phyloP scores from a whole-genome alignment of 768 basidiomycete genomes.

The Lactarius hengduanensis region DNA sequence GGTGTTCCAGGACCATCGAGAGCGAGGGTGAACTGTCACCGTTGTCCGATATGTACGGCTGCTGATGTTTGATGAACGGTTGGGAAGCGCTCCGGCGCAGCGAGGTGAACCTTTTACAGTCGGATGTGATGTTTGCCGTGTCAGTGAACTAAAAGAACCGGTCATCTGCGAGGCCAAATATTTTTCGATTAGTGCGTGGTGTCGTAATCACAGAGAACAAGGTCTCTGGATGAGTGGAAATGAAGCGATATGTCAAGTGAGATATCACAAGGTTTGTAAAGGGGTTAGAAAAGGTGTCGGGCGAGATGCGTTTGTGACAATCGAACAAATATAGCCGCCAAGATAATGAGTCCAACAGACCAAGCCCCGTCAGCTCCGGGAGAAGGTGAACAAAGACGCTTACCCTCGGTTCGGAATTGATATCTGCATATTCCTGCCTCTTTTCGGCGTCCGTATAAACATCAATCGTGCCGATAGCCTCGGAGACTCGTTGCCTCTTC shows the following conservation, averaged over 20 bases:
- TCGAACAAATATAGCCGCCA: not conserved
- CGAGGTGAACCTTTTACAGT: slow-evolving; percentile 46
- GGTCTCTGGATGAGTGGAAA: slow-evolving; percentile 50
- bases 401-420: slow-evolving; percentile 26
- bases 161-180: slow-evolving; percentile 58
- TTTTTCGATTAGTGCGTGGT: slow-evolving; percentile 61
- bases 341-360: not conserved
- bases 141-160: slow-evolving; percentile 54
- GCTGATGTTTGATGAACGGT: slow-evolving; percentile 46
- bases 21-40: slow-evolving; percentile 53
- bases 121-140: slow-evolving; percentile 34
- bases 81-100: slow-evolving; percentile 51
- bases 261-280: not conserved
- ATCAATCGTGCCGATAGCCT: slow-evolving; percentile 21
- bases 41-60: slow-evolving; percentile 53
- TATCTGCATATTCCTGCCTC: slow-evolving; percentile 24
- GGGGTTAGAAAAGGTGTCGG: not conserved
- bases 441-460: slow-evolving; percentile 11
- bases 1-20: slow-evolving; percentile 66
- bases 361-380: slow-evolving; percentile 4
- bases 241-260: slow-evolving; percentile 55
- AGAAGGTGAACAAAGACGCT: slow-evolving; percentile 5
- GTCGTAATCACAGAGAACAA: slow-evolving; percentile 57
- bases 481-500: slow-evolving; percentile 27
- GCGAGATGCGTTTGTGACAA: slow-evolving; percentile 14